phyloP scores from a whole-genome alignment of 768 basidiomycete genomes.

The Boletus eberwhitei region DNA sequence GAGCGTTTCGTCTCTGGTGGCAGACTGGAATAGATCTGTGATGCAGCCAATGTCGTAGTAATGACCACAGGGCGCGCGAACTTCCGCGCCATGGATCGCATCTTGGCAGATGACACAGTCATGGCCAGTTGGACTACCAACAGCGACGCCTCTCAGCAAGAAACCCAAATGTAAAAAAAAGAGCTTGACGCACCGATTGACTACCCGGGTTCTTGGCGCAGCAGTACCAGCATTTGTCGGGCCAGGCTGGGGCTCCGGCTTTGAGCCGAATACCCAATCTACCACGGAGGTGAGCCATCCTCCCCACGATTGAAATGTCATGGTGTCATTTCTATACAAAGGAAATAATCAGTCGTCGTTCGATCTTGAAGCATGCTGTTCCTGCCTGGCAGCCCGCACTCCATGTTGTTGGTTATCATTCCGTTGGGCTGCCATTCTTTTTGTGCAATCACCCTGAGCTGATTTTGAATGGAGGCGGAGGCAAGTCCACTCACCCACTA shows the following conservation, averaged over 20 bases:
- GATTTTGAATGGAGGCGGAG: background rate
- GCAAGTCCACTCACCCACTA: background rate
- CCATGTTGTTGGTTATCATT: background rate
- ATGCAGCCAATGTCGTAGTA: constrained; percentile 35
- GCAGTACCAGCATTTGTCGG: background rate
- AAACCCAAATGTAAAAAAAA: background rate
- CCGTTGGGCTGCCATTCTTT: constrained; percentile 4
- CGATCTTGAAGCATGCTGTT: background rate
- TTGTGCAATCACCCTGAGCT: background rate
- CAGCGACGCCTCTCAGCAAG: background rate
- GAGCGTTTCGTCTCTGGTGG: constrained; percentile 37
- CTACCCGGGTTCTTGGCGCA: background rate
- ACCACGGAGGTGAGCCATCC: constrained; percentile 22
- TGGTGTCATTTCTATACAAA: background rate
- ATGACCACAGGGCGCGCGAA: constrained; percentile 35
- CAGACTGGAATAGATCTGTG: constrained; percentile 33
- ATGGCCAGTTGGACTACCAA: constrained; percentile 22
- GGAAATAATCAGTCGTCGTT: background rate
- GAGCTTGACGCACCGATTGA: constrained; percentile 15
- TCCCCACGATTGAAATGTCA: constrained; percentile 9
- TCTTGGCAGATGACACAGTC: constrained; percentile 37
- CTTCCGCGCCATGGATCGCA: constrained; percentile 23
- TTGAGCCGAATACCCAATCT: background rate
- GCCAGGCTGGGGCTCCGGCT: background rate
- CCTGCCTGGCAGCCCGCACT: constrained; percentile 11